phyloP scores from a whole-genome alignment of 768 basidiomycete genomes.

The Roridomyces roridus region DNA sequence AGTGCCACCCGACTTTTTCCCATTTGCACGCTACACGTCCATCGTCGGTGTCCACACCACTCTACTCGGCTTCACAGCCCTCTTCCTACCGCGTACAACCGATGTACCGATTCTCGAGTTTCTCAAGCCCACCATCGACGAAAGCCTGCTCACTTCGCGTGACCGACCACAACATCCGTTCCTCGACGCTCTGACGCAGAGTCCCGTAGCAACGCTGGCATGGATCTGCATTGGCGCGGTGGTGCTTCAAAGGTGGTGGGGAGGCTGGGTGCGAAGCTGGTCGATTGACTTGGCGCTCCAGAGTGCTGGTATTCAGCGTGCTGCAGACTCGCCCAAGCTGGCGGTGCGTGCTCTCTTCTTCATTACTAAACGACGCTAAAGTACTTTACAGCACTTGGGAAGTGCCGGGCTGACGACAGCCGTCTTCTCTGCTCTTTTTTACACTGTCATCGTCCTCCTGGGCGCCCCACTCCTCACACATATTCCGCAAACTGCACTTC shows the following conservation, averaged over 20 bases:
- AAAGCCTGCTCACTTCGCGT: slow-evolving; percentile 42
- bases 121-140: no score
- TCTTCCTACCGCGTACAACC: slow-evolving; percentile 70
- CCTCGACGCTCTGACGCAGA: slow-evolving; percentile 66
- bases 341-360: no score
- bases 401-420: slow-evolving; percentile 62
- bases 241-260: slow-evolving; percentile 76
- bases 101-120: slow-evolving; percentile 49
- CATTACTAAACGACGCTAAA: no score
- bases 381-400: no score
- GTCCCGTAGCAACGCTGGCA: slow-evolving; percentile 60
- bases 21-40: slow-evolving; percentile 67
- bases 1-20: slow-evolving; percentile 39
- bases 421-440: slow-evolving; percentile 50
- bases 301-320: slow-evolving; percentile 48
- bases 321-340: slow-evolving; percentile 43
- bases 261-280: slow-evolving; percentile 68
- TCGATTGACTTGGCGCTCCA: slow-evolving; percentile 48
- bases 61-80: slow-evolving; percentile 67
- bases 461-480: slow-evolving; percentile 77
- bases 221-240: slow-evolving; percentile 62
- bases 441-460: slow-evolving; percentile 64
- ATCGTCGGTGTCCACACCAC: slow-evolving; percentile 70
- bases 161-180: slow-evolving; percentile 78
- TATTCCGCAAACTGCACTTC: slow-evolving; percentile 38